A percentile compares a stretch with the other conserved stretches of the same genome.
Conservation (phyloP, 139 green algal genomes). For the Picochlorum costavermella region DNA sequence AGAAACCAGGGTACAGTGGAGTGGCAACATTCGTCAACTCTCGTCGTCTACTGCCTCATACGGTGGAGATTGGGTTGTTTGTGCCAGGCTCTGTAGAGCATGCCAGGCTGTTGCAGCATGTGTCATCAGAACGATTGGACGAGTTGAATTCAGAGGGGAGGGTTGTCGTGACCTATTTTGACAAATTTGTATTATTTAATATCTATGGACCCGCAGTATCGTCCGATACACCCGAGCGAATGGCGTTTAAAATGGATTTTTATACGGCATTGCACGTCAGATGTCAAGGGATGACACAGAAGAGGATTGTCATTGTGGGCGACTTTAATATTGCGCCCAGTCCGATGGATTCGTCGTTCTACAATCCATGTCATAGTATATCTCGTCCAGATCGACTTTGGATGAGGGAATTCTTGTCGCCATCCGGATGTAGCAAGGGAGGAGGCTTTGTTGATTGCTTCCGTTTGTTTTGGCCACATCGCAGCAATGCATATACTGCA, state of each 20-base stretch:
- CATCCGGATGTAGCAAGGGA: background rate
- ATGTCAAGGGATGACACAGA: slow-evolving; percentile 18
- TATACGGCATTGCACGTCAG: slow-evolving; percentile 36
- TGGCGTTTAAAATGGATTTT: slow-evolving; percentile 35
- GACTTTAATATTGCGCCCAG: slow-evolving; percentile 67
- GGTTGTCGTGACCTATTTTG: slow-evolving; percentile 47
- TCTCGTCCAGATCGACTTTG: slow-evolving; percentile 28
- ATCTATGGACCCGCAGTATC: slow-evolving; percentile 43
- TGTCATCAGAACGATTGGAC: slow-evolving; percentile 16
- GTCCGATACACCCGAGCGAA: slow-evolving; percentile 24
- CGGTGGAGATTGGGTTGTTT: slow-evolving; percentile 41
- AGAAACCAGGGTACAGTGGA: slow-evolving; percentile 41
- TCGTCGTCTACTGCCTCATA: slow-evolving; percentile 17
- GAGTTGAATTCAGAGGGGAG: slow-evolving; percentile 47
- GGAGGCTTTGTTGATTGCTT: slow-evolving; percentile 44
- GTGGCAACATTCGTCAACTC: slow-evolving; percentile 48
- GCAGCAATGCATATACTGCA: slow-evolving; percentile 61
- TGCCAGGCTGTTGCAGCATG: background rate
- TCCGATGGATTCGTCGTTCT: slow-evolving; percentile 26
- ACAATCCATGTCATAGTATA: background rate
- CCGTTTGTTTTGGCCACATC: slow-evolving; percentile 41
- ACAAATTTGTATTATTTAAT: slow-evolving; percentile 54
- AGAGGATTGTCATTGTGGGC: slow-evolving; percentile 47
- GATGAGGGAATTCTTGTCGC: slow-evolving; percentile 30
- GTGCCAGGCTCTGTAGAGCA: background rate